Percentiles rank a stretch among this genome's conserved stretches.
Conservation (phyloP, 2,329 filamentous ascomycete species). For the Aspergillus sergii region DNA sequence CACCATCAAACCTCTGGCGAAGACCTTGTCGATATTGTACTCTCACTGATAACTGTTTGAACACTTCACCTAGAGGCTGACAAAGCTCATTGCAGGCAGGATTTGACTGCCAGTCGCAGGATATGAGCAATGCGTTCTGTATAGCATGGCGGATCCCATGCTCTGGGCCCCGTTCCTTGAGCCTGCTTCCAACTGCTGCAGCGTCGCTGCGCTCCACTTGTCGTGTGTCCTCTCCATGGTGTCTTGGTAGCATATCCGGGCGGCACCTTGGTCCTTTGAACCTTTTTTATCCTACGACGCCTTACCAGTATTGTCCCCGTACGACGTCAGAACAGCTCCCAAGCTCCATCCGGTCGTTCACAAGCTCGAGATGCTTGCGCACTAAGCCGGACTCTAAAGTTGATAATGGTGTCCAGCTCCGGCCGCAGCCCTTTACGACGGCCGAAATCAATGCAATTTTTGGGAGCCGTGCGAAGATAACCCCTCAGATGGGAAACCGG, state of each 20-base stretch:
- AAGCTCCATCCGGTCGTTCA: constrained; percentile 16
- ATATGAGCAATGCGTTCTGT: constrained; percentile 48
- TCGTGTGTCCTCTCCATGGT: constrained; percentile 26
- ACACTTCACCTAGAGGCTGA: not conserved
- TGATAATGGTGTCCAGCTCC: constrained; percentile 32
- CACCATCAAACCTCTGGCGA: not conserved
- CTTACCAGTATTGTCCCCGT: not conserved
- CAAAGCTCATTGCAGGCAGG: not conserved
- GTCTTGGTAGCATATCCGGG: constrained; percentile 18
- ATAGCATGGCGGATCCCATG: constrained; percentile 46
- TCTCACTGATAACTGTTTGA: not conserved
- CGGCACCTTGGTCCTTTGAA: constrained; percentile 16
- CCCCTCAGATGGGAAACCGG: constrained; percentile 38
- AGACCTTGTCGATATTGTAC: not conserved
- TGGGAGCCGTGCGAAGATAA: constrained; percentile 29
- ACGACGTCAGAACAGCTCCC: constrained; percentile 1
- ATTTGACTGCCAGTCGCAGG: constrained; percentile 22
- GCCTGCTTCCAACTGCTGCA: constrained; percentile 22
- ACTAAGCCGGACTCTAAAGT: constrained; percentile 17
- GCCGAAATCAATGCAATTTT: constrained; percentile 41
- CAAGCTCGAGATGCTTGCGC: constrained; percentile 23
- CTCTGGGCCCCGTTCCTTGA: constrained; percentile 34
- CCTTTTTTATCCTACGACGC: not conserved
- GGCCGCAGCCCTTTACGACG: constrained; percentile 34
- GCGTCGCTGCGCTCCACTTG: constrained; percentile 21